phyloP scores from a whole-genome alignment of 495 filamentous ascomycete genomes.

The Penicillium subrubescens region DNA sequence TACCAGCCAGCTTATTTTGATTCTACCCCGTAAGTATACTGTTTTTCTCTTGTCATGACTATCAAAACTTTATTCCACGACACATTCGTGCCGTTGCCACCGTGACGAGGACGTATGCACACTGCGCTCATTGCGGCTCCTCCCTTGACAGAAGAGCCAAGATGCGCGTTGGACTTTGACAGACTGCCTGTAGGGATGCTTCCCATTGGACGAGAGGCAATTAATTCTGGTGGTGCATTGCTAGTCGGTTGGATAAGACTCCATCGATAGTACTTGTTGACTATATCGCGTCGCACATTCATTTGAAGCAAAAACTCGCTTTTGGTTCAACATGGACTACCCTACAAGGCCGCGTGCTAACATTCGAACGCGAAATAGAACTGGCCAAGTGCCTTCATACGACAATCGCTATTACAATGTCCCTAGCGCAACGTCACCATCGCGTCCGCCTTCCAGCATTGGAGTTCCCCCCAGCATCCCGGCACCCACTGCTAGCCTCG shows the following conservation, averaged over 20 bases:
- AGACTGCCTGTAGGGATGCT: constrained; percentile 7
- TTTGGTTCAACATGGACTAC: constrained; percentile 17
- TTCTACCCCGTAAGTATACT: constrained; percentile 47
- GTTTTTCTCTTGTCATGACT: constrained; percentile 1
- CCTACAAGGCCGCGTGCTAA: constrained; percentile 34
- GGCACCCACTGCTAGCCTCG: constrained; percentile 47
- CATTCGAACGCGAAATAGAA: constrained; percentile 28
- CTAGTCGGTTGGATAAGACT: constrained; percentile 9
- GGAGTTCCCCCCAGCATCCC: constrained; percentile 57
- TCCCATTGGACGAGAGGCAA: constrained; percentile 9
- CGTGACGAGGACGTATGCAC: constrained; percentile 13
- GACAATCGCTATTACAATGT: constrained; percentile 35
- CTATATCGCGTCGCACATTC: constrained; percentile 1
- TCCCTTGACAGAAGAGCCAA: constrained; percentile 19
- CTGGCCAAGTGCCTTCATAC: constrained; percentile 27
- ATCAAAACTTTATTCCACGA: constrained; percentile 13
- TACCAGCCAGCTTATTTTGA: constrained; percentile 28
- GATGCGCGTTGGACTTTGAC: not conserved
- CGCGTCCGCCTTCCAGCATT: constrained; percentile 58
- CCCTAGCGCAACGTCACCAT: constrained; percentile 37
- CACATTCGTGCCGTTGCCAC: constrained; percentile 31
- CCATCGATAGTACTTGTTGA: constrained; percentile 13
- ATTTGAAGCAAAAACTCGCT: not conserved
- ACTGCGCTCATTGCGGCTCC: constrained; percentile 3
- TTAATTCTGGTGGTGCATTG: not conserved